Percentiles rank a stretch among this genome's conserved stretches.
Conservation (phyloP, 1,139 yeast genomes). For the Yamadazyma diddensiae region DNA sequence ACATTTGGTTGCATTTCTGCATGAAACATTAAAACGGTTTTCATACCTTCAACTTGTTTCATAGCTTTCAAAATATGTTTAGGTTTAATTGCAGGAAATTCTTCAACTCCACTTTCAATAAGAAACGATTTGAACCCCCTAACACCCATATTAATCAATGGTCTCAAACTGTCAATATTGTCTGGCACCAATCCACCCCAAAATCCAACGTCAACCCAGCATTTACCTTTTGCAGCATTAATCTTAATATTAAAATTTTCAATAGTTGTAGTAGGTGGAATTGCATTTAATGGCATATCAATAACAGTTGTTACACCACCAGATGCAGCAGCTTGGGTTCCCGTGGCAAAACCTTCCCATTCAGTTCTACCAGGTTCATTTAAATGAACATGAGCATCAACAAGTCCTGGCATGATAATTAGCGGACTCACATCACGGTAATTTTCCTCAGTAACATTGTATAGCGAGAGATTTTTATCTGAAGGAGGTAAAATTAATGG, state of each 20-base stretch:
- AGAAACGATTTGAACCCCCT: slow-evolving; percentile 90
- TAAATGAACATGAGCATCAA: slow-evolving; percentile 89
- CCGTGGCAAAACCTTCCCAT: slow-evolving; percentile 95
- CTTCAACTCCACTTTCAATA: slow-evolving; percentile 91
- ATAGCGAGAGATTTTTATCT: slow-evolving; percentile 38
- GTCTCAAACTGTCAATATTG: slow-evolving; percentile 65
- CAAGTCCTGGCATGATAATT: slow-evolving; percentile 82
- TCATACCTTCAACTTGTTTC: slow-evolving; percentile 53
- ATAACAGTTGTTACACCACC: slow-evolving; percentile 96
- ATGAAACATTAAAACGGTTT: slow-evolving; percentile 84
- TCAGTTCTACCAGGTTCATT: slow-evolving; percentile 95
- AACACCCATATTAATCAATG: slow-evolving; percentile 79
- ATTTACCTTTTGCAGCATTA: slow-evolving; percentile 72
- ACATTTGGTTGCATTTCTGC: slow-evolving; percentile 73
- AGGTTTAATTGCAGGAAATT: slow-evolving; percentile 78
- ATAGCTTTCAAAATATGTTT: slow-evolving; percentile 65
- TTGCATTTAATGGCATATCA: slow-evolving; percentile 95
- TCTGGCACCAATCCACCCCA: slow-evolving; percentile 94
- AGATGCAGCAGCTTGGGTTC: slow-evolving; percentile 87
- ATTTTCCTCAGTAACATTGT: slow-evolving; percentile 39
- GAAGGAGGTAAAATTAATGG: slow-evolving; percentile 26
- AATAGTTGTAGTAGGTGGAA: slow-evolving; percentile 90
- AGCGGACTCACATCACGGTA: slow-evolving; percentile 60
- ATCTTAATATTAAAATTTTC: slow-evolving; percentile 71
- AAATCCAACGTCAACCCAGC: slow-evolving; percentile 93